Conservation (phyloP, 495 filamentous ascomycete genomes). For the Xylaria curta region DNA sequence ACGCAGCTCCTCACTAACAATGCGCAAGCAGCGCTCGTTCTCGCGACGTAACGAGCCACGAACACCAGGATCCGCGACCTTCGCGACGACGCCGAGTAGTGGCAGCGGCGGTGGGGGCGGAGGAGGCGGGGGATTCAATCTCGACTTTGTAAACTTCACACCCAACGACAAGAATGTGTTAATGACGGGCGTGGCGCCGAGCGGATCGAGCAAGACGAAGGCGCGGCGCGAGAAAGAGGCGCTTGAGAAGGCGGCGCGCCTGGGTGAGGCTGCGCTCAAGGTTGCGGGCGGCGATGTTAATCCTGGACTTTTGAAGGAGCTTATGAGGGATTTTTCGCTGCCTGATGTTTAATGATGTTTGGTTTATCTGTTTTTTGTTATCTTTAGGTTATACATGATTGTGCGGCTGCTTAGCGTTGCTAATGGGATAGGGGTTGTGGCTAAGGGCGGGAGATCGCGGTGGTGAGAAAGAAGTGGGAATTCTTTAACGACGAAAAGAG, state of each 20-base stretch:
- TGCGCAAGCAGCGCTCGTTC: constrained; percentile 39
- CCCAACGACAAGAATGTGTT: constrained; percentile 79
- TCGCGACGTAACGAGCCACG: constrained; percentile 34
- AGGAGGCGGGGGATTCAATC: constrained; percentile 43
- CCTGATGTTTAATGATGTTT: neutral
- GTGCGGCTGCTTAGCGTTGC: too few species aligned
- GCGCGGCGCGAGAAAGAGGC: constrained; percentile 85
- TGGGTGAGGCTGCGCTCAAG: constrained; percentile 74
- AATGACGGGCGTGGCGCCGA: constrained; percentile 89
- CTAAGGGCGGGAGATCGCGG: too few species aligned
- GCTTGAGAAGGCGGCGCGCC: constrained; percentile 73
- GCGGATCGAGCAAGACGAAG: constrained; percentile 91
- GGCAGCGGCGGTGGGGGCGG: constrained; percentile 18
- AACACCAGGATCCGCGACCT: constrained; percentile 29
- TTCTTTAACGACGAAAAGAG: neutral
- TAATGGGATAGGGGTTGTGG: too few species aligned
- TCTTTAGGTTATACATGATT: too few species aligned
- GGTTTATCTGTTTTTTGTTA: too few species aligned
- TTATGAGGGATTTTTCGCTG: constrained; percentile 31
- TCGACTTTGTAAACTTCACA: constrained; percentile 93
- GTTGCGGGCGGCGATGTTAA: constrained; percentile 77
- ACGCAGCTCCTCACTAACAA: constrained; percentile 30
- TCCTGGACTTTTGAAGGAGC: constrained; percentile 32
- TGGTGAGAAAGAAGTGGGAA: too few species aligned
- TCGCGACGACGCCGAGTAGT: constrained; percentile 35